These are phyloP conservation scores for Irpex sp. DNA, from an alignment of 1,284 basidiomycete genomes.

Conservation along the genomic window DNA sequence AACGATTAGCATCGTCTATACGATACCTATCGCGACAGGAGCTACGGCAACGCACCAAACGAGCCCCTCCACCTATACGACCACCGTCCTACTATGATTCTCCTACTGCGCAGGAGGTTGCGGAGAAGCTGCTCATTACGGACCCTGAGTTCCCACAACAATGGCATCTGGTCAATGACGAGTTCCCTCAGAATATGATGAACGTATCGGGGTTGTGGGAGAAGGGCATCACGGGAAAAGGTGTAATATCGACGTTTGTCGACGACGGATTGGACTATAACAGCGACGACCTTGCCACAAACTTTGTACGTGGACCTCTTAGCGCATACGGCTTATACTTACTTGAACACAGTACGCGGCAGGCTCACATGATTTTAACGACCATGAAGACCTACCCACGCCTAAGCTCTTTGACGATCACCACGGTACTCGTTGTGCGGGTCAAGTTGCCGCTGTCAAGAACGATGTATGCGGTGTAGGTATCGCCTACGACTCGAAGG, in stretches of 20 bases:
- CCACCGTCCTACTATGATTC: conserved; percentile 25
- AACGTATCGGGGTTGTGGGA: conserved; percentile 86
- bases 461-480: conserved; percentile 96
- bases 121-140: conserved; percentile 65
- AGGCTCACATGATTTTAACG: conserved; percentile 97
- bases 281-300: conserved; percentile 82
- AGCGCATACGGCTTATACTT: conserved; percentile 3
- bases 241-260: conserved; percentile 86
- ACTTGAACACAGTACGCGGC: conserved; percentile 63
- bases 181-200: conserved; percentile 76
- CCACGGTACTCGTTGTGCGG: conserved; percentile 97
- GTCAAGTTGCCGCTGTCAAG: conserved; percentile 96
- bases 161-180: conserved; percentile 90
- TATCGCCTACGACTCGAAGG: conserved; percentile 88
- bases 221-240: conserved; percentile 82
- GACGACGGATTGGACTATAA: conserved; percentile 96
- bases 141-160: conserved; percentile 88
- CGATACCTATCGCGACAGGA: conserved; percentile 55
- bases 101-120: conserved; percentile 44
- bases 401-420: conserved; percentile 91
- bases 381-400: conserved; percentile 84
- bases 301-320: conserved; percentile 71
- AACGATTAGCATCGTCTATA: conserved; percentile 49
- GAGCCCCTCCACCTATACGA: conserved; percentile 57
- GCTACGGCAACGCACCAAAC: conserved; percentile 64